phyloP scores from a whole-genome alignment of 2,329 filamentous ascomycete species.

The Metarhizium guizhouense region DNA sequence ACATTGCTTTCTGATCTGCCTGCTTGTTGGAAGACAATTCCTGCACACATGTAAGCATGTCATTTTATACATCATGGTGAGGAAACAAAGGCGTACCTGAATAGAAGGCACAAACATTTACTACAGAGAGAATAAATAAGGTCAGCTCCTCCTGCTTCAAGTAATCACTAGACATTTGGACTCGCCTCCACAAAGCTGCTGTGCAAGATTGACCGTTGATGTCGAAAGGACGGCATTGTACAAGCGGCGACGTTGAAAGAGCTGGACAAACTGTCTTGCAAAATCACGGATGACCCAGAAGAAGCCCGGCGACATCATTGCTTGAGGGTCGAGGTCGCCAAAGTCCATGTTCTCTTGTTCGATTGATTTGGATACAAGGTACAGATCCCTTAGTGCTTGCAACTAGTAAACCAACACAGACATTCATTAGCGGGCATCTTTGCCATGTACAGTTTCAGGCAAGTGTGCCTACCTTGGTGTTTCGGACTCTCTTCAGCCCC shows the following conservation, averaged over 20 bases:
- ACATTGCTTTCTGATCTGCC: constrained; percentile 9
- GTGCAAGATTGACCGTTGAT: constrained; percentile 22
- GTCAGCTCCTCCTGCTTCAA: not conserved
- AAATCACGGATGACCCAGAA: constrained; percentile 20
- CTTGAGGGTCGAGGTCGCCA: constrained; percentile 12
- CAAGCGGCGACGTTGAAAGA: constrained; percentile 19
- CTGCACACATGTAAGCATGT: constrained; percentile 7
- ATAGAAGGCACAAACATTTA: constrained; percentile 36
- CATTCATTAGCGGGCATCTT: not conserved
- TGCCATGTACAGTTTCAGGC: not conserved
- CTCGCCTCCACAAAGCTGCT: constrained; percentile 24
- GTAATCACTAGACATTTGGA: not conserved
- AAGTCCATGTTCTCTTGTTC: constrained; percentile 20
- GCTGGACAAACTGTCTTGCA: constrained; percentile 16
- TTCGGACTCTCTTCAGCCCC: constrained; percentile 25
- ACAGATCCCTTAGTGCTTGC: constrained; percentile 32
- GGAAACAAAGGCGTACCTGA: constrained; percentile 20
- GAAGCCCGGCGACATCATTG: constrained; percentile 16
- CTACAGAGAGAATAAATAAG: constrained; percentile 8
- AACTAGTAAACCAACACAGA: constrained; percentile 15
- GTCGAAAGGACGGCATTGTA: constrained; percentile 22
- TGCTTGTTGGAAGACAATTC: constrained; percentile 16
- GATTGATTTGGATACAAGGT: constrained; percentile 27
- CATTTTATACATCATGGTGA: not conserved
- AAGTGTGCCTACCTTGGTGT: constrained; percentile 20